Base-by-base conservation (phyloP, 495 filamentous ascomycete genomes). In the Staphylotrichum tortipilum region DNA sequence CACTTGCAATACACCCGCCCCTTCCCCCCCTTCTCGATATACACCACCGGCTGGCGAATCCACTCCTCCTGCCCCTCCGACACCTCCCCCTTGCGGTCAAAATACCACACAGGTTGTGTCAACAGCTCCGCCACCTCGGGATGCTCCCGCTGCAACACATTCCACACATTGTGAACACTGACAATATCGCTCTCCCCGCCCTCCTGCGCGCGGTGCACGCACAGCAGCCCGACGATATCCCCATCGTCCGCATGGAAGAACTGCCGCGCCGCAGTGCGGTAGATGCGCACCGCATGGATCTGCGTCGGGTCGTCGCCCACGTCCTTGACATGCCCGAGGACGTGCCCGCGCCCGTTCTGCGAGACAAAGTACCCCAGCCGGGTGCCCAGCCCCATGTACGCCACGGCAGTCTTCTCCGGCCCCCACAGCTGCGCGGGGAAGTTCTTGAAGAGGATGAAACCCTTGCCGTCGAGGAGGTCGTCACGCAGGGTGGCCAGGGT, bases 261-360 rank as follows among this genome's bases (percentile, higher is more conserved):
- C 52, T 79, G 85, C 66, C 86, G 76, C 22, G 89, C 89, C 50
- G 89, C 87, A 3, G 89, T 95, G 48, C 89, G 76, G 67, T 94
- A 94, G 61, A 94, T 94, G 36, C 89, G 78, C 18, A 94, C 88
- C 46, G 78, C 78, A 64, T 94, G 84, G 53, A 85, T 91, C 65
- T 86, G 77, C 9, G 76, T 82, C 24, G 84, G 69, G 66, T 95
- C 86, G 50, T 91, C 89, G 33, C 87, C 85, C 3, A 94, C 74
- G 67, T 94, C 86, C 67, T 94, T 89, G 61, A 94, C 89, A 64
- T 95, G 89, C 3, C 89, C 89, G 9, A 95, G 74, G 12, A 94
- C 85, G 64, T 94, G 89, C n/a, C 89, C 89, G 36, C 78, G 78
- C 7, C 81, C 79, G 68, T 95, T 95, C 60, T 95, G 89, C 33